Percentiles rank a stretch among this genome's conserved stretches.
Conservation (phyloP, 441 rosid genomes). For the Syzygium malaccense region DNA sequence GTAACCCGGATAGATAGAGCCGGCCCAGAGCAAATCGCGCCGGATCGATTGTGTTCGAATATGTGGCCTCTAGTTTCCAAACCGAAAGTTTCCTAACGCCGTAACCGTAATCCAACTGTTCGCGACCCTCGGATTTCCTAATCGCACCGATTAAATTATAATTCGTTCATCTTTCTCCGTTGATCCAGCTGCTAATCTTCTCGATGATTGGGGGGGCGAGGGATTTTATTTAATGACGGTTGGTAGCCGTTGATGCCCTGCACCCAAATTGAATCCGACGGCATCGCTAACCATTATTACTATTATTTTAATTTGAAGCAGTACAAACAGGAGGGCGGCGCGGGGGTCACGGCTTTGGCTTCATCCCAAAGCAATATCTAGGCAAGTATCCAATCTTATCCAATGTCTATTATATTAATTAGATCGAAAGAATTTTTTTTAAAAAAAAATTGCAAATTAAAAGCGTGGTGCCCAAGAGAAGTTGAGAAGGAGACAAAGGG, state of each 20-base stretch:
- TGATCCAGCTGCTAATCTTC: not conserved
- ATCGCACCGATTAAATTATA: not conserved
- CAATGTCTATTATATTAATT: not conserved
- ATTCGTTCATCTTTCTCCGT: not conserved
- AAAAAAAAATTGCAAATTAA: not conserved
- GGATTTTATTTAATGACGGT: not conserved
- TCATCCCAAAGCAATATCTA: not conserved
- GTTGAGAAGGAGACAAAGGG: not conserved
- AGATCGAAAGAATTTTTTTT: not conserved
- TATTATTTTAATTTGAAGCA: not conserved
- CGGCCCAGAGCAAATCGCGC: not conserved
- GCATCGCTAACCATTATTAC: not conserved
- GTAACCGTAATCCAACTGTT: not conserved
- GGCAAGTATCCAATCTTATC: not conserved
- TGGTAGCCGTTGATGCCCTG: not conserved
- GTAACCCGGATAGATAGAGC: not conserved
- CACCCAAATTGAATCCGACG: not conserved
- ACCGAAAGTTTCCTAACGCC: not conserved
- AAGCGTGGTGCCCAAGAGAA: not conserved
- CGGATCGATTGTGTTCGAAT: fast-evolving
- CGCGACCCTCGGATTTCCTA: fast-evolving
- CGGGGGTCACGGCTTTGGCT: not conserved
- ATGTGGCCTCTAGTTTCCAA: not conserved
- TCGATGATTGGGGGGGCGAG: not conserved
- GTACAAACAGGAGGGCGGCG: not conserved